Evolutionary conservation across 2,329 filamentous ascomycete genomes (phyloP), one percentile per base, ranked within the genome.

Genomic region (Emergomyces orientalis): DNA sequence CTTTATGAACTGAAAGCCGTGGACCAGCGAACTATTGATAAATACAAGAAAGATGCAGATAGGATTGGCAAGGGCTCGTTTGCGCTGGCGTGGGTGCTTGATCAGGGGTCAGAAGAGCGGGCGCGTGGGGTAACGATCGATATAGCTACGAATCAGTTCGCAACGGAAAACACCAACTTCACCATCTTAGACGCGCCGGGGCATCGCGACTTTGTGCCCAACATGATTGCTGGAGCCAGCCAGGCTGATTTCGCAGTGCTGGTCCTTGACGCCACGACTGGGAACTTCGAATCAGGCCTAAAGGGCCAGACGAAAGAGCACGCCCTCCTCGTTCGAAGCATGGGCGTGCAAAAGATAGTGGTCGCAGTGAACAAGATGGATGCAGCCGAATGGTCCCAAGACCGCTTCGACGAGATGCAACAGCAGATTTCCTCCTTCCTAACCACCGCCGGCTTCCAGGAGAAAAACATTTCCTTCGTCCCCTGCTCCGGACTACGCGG

Each of bases 281-380:
- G 93, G 41, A 92, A 92, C 41, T 97, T 97, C 67, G 94, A 99
- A 74, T 91, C 91, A 3, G 95, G 94, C 0, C 79, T 97, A 39
- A 93, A 89, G 71, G 94, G 94, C 0, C 94, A 99, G 73, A 99
- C 94, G 0, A 88, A 90, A 72, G 94, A 99, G 72, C 94, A 99
- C 72, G 91, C 94, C 6, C 78, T 97, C 19, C 82, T 99, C 0
- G 85, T 96, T 5, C 85, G 93, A 64, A 97, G 92, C 69, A 89
- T 97, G 79, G 94, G 94, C 0, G 88, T 99, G 1, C 88, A 93
- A 65, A 84, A 88, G 32, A 82, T 99, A 19, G 87, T 99, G 51
- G 88, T 99, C 34, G 92, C 90, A 1, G 86, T 99, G 65, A 99
- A 99, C 78, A 99, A 99, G 75, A 87, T 99, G 70, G 94, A 99